phyloP scores from a whole-genome alignment of 352 stramenopile species.

The Phytophthora brassicae region DNA sequence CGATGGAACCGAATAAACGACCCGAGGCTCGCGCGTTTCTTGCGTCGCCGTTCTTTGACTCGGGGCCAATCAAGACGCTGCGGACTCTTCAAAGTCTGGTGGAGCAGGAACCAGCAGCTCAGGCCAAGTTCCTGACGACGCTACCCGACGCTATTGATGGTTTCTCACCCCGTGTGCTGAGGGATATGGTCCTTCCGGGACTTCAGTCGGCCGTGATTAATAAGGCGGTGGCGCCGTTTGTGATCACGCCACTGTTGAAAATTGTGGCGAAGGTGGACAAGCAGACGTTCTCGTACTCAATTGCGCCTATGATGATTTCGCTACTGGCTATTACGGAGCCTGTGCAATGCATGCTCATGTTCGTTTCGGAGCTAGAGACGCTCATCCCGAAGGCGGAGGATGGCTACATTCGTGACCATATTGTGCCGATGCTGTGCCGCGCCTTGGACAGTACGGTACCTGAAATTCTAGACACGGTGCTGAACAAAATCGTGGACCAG shows the following conservation, averaged over 20 bases:
- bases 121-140: constrained; percentile 81
- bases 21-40: constrained; percentile 74
- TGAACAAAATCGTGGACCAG: constrained; percentile 89
- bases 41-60: constrained; percentile 87
- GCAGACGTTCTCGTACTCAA: constrained; percentile 72
- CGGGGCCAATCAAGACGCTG: constrained; percentile 82
- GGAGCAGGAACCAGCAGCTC: constrained; percentile 76
- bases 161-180: constrained; percentile 76
- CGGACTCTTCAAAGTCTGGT: constrained; percentile 79
- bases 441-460: constrained; percentile 82
- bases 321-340: constrained; percentile 83
- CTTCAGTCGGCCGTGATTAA: constrained; percentile 85
- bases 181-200: constrained; percentile 83
- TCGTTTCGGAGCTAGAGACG: constrained; percentile 82
- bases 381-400: constrained; percentile 86
- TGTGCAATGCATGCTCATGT: constrained; percentile 91
- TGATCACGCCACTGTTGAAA: constrained; percentile 88
- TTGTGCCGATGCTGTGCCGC: constrained; percentile 86
- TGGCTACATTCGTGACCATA: constrained; percentile 87
- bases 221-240: constrained; percentile 83
- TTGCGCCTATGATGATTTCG: constrained; percentile 81
- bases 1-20: constrained; percentile 61
- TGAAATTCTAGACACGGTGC: constrained; percentile 84
- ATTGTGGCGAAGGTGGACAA: constrained; percentile 89
- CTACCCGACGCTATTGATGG: constrained; percentile 72